phyloP scores from a whole-genome alignment of 2,329 filamentous ascomycete species.

The Botrytis porri region DNA sequence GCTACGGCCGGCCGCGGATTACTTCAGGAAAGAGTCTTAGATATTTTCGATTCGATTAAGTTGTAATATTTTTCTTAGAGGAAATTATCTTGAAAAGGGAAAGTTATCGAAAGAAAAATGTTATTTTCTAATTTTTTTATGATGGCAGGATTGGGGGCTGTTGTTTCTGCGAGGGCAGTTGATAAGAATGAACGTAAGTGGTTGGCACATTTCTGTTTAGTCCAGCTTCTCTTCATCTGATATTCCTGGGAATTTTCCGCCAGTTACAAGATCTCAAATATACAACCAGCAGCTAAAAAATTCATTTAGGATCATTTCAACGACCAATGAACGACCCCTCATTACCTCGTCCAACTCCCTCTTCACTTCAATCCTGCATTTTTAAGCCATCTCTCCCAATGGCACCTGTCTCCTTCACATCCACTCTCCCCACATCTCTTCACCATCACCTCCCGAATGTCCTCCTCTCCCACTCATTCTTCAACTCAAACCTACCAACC shows the following conservation, averaged over 20 bases:
- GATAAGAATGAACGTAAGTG: slow-evolving; percentile 9
- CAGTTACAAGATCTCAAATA: not conserved
- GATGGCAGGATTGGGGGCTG: not conserved
- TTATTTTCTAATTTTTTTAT: slow-evolving; percentile 4
- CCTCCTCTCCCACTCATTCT: slow-evolving; percentile 8
- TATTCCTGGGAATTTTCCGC: not conserved
- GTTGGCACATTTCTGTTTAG: not conserved
- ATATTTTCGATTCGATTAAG: not conserved
- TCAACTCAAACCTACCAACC: not conserved
- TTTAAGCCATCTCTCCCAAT: slow-evolving; percentile 13
- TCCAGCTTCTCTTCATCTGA: not conserved
- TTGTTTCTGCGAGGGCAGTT: slow-evolving; percentile 14
- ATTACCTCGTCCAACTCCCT: not conserved
- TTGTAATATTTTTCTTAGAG: not conserved
- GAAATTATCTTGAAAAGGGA: not conserved
- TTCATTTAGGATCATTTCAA: not conserved
- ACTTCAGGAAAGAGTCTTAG: slow-evolving; percentile 1
- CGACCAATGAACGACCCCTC: not conserved
- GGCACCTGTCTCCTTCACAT: slow-evolving; percentile 15
- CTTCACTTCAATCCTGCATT: slow-evolving; percentile 5
- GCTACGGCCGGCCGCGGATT: slow-evolving; percentile 16
- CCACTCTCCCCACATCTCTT: not conserved
- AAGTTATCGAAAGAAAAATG: slow-evolving; percentile 5
- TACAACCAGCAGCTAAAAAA: not conserved
- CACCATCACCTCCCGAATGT: slow-evolving; percentile 7